Base-by-base conservation (phyloP, 2,329 filamentous ascomycete genomes). In the Aureobasidium leucospermi region DNA sequence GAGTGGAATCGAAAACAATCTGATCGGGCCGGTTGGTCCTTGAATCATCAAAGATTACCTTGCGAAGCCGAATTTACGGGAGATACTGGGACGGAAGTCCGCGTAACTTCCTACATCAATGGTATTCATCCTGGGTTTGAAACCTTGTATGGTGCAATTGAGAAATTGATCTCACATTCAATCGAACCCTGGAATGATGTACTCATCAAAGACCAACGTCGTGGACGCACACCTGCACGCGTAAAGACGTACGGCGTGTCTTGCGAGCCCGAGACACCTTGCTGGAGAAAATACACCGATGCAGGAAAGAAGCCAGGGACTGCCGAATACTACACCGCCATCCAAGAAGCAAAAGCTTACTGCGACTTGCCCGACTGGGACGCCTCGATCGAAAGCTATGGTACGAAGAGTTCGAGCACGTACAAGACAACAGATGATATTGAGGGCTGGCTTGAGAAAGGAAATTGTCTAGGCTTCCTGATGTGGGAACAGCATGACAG, bases 101-200 rank as follows among this genome's bases (percentile, higher is more conserved):
- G 28, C n/a, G 52, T 62, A 2, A 42, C 34, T 19, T 63, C 62
- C 9, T 62, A 63, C 38, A 57, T 61, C 62, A 63, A 62, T 45
- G 46, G 46, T 29, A 34, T 61, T 23, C 51, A 59, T 39, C 51
- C 57, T 8, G 15, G 28, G 15, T 9, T 60, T 34, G 6, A 19
- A 0, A 38, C 34, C 10, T 23, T 57, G 2, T 62, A 62, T 41
- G 6, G n/a, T 13, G 32, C 49, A 13, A 59, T 62, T 36, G 62
- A 63, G 51, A 53, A 61, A 23, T 16, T 62, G 16, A 57, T 62
- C 10, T 36, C 58, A 8, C 4, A 10, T 13, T 16, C 49, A 13
- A 51, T 63, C 15, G 16, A 31, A 4, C 41, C 55, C 5, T 64
- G 61, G 61, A 63, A 64, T 39, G 41, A 59, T 4, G 41, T 55